phyloP scores from a whole-genome alignment of 768 basidiomycete genomes.

The Tylopilus sp. region DNA sequence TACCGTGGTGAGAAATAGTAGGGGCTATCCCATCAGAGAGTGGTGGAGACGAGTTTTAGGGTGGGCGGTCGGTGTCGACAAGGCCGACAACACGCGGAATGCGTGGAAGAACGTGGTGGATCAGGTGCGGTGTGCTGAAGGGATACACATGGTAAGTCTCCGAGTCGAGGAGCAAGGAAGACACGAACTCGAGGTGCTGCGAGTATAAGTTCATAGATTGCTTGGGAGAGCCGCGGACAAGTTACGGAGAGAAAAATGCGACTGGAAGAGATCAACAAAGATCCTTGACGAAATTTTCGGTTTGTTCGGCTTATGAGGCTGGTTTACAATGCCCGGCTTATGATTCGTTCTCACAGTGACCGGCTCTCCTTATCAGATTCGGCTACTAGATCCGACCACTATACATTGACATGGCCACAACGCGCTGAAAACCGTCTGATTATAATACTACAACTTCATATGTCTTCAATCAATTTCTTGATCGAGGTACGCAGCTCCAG shows the following conservation, averaged over 20 bases:
- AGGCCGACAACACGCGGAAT: slow-evolving; percentile 57
- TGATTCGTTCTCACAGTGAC: background rate
- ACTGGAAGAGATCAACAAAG: slow-evolving; percentile 11
- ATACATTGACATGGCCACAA: too few relatives aligned
- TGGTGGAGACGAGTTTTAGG: slow-evolving; percentile 46
- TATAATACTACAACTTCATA: background rate
- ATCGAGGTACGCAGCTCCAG: slow-evolving; percentile 40
- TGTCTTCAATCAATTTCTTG: slow-evolving; percentile 38
- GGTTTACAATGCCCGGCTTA: background rate
- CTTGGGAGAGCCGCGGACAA: slow-evolving; percentile 13
- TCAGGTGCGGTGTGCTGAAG: slow-evolving; percentile 29
- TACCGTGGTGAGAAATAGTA: slow-evolving; percentile 20
- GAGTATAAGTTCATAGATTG: slow-evolving; percentile 55
- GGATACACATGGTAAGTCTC: background rate
- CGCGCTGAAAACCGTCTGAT: too few relatives aligned
- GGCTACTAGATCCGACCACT: too few relatives aligned
- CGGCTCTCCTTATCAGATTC: background rate
- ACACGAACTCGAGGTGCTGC: slow-evolving; percentile 30
- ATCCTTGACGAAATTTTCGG: slow-evolving; percentile 12
- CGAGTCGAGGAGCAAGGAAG: background rate
- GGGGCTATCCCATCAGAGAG: slow-evolving; percentile 42
- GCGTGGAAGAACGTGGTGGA: slow-evolving; percentile 49
- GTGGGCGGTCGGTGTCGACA: slow-evolving; percentile 73
- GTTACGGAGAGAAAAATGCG: background rate
- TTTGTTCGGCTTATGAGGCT: background rate